A percentile compares a stretch with the other conserved stretches of the same genome.
These are phyloP conservation scores for Wickerhamomyces alni DNA, from an alignment of 805 yeast genomes.

Conservation along the genomic window DNA sequence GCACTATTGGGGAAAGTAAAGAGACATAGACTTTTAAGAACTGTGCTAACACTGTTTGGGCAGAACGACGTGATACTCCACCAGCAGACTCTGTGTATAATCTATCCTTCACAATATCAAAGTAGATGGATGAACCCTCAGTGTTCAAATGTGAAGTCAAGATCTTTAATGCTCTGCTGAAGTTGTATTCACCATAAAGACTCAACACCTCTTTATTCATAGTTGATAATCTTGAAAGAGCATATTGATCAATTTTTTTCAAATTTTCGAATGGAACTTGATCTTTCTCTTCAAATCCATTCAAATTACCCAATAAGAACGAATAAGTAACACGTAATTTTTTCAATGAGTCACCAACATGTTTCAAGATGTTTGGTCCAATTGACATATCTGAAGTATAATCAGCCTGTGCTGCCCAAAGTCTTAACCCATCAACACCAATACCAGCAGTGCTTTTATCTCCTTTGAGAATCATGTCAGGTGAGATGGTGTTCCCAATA, in stretches of 20 bases:
- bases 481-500: conserved; percentile 73
- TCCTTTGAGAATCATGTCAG: conserved; percentile 63
- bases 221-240: conserved; percentile 47
- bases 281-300: conserved; percentile 29
- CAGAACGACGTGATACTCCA: conserved; percentile 46
- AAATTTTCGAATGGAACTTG: conserved; percentile 35
- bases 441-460: conserved; percentile 47
- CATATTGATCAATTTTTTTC: conserved; percentile 51
- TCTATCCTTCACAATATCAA: conserved; percentile 80
- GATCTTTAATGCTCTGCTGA: conserved; percentile 61
- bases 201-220: conserved; percentile 37
- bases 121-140: conserved; percentile 75
- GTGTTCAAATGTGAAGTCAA: conserved; percentile 68
- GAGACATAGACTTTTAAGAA: conserved; percentile 59
- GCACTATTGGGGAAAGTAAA: conserved; percentile 73
- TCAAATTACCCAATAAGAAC: conserved; percentile 75
- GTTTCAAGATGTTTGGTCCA: conserved; percentile 63
- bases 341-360: conserved; percentile 75
- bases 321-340: conserved; percentile 78
- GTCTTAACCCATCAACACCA: conserved; percentile 87
- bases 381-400: conserved; percentile 75
- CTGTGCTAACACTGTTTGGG: conserved; percentile 60
- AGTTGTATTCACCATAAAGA: conserved; percentile 54
- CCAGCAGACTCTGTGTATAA: conserved; percentile 61
- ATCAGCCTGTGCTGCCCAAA: conserved; percentile 87